Evolutionary conservation across 441 rosid genomes (phyloP).

Genomic region (Mallotus japonicus): DNA sequence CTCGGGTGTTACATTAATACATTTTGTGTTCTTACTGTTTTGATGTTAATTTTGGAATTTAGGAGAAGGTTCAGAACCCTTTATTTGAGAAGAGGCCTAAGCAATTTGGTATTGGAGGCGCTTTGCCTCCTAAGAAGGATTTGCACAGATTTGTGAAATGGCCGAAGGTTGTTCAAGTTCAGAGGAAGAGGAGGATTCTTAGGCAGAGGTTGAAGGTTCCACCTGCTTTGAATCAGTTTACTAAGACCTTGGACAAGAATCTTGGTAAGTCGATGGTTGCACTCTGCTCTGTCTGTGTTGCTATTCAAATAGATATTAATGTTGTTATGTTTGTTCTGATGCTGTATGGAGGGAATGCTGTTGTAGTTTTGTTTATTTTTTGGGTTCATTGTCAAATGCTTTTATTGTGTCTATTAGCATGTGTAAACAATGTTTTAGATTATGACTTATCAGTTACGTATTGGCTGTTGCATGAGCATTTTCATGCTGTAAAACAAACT

Average conservation of each 20-base stretch:
- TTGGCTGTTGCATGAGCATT: too few species aligned
- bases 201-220: constrained; percentile 93
- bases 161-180: constrained; percentile 81
- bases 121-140: constrained; percentile 84
- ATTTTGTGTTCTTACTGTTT: background rate
- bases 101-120: constrained; percentile 93
- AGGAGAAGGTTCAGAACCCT: too few species aligned
- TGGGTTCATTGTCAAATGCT: too few species aligned
- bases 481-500: too few species aligned
- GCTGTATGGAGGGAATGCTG: too few species aligned
- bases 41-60: background rate
- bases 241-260: constrained; percentile 91
- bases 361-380: too few species aligned
- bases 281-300: background rate
- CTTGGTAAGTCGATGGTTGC: constrained; percentile 44
- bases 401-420: too few species aligned
- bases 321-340: too few species aligned
- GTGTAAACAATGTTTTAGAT: too few species aligned
- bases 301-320: background rate
- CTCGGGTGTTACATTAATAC: too few species aligned
- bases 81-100: constrained; percentile 75
- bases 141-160: constrained; percentile 73
- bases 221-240: constrained; percentile 82
- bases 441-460: too few species aligned
- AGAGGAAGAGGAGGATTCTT: constrained; percentile 84